Conservation (phyloP, 1,284 basidiomycete species). For the Coniferiporia sulphurascens region DNA sequence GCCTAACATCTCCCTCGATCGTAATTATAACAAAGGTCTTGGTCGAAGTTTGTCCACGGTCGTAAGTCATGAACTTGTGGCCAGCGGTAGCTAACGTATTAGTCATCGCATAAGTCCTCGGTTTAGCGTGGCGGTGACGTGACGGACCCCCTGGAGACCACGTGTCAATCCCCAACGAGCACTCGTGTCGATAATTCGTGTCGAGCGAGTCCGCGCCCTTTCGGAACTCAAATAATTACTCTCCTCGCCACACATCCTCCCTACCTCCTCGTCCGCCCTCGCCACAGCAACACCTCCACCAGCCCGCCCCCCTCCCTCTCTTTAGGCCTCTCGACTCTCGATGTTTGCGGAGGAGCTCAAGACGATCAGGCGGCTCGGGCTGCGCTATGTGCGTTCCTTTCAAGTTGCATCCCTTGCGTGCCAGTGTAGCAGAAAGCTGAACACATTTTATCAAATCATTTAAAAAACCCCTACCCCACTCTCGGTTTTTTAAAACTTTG, state of each 20-base stretch:
- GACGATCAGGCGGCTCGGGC: conserved; percentile 62
- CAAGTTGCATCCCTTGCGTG: not conserved
- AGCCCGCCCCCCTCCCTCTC: not conserved
- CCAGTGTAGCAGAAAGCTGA: too few relatives aligned
- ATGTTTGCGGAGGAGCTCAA: conserved; percentile 41
- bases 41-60: too few relatives aligned
- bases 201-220: not conserved
- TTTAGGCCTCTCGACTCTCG: conserved; percentile 18
- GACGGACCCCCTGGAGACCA: not conserved
- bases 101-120: too few relatives aligned
- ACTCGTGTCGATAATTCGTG: not conserved
- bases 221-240: not conserved
- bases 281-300: too few relatives aligned
- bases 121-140: not conserved
- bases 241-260: not conserved
- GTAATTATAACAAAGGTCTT: too few relatives aligned
- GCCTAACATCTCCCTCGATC: too few relatives aligned
- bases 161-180: not conserved
- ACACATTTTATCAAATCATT: not conserved
- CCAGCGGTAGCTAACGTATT: too few relatives aligned
- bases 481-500: too few relatives aligned
- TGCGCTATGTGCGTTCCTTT: conserved; percentile 59
- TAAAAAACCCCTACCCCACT: too few relatives aligned
- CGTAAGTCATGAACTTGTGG: too few relatives aligned
- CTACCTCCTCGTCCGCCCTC: not conserved